Evolutionary conservation across 2,329 filamentous ascomycete species (phyloP).

Genomic region (Alternaria tenuissima): DNA sequence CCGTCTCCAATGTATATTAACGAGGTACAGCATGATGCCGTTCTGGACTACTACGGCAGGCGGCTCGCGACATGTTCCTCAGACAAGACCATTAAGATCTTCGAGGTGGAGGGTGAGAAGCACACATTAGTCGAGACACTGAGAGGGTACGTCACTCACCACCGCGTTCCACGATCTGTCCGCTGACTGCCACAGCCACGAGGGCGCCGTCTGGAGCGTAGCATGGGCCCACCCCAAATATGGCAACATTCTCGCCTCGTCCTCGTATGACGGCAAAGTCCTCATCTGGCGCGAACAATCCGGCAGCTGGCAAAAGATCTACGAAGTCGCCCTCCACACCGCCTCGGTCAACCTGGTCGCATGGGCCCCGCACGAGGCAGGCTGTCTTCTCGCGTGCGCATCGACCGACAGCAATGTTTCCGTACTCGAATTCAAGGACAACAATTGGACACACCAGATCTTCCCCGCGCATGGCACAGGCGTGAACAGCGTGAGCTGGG

Average conservation of each 20-base stretch:
- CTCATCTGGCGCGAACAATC: conserved; percentile 95
- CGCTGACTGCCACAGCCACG: conserved; percentile 70
- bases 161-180: background rate
- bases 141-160: conserved; percentile 74
- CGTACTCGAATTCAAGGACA: conserved; percentile 96
- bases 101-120: conserved; percentile 92
- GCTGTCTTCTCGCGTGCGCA: conserved; percentile 92
- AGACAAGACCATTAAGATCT: conserved; percentile 99
- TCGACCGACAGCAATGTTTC: conserved; percentile 93
- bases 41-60: conserved; percentile 97
- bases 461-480: conserved; percentile 93
- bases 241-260: conserved; percentile 95
- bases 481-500: conserved; percentile 96
- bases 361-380: conserved; percentile 96
- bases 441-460: conserved; percentile 86
- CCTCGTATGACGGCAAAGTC: conserved; percentile 96
- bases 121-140: conserved; percentile 91
- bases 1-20: conserved; percentile 45
- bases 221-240: conserved; percentile 97
- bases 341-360: conserved; percentile 96
- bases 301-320: conserved; percentile 74
- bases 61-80: conserved; percentile 96
- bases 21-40: conserved; percentile 83
- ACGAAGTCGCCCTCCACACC: conserved; percentile 92
- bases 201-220: conserved; percentile 97